Conservation (phyloP, 2,329 filamentous ascomycete species). For the Chrysoporthe puriensis region DNA sequence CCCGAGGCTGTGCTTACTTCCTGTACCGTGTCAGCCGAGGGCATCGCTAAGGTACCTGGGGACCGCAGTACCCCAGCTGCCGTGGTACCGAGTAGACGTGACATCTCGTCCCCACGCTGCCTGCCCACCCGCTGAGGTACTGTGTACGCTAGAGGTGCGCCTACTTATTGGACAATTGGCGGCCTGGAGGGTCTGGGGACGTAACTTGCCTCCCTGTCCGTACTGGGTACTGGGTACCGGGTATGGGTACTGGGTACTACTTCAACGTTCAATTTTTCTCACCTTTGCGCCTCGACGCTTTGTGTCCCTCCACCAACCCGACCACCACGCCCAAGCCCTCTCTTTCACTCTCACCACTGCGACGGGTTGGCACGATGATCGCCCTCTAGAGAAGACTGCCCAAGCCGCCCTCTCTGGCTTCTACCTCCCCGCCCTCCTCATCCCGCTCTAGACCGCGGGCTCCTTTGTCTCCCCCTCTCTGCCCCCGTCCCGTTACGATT, state of each 20-base stretch:
- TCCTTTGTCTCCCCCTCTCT: slow-evolving; percentile 13
- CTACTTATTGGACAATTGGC: neutral
- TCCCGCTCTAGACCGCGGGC: no score
- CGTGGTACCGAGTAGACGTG: neutral
- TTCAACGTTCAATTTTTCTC: slow-evolving; percentile 20
- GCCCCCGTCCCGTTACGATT: slow-evolving; percentile 11
- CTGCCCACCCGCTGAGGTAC: neutral
- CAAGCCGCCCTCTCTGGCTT: slow-evolving; percentile 16
- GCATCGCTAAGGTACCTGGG: neutral
- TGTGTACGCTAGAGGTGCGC: neutral
- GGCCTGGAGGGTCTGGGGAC: neutral
- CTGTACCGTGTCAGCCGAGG: no score
- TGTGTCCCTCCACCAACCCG: slow-evolving; percentile 1
- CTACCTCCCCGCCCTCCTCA: neutral
- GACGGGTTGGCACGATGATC: slow-evolving; percentile 25
- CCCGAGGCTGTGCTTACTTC: no score
- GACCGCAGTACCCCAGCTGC: no score
- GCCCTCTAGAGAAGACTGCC: slow-evolving; percentile 18
- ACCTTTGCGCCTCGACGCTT: slow-evolving; percentile 13
- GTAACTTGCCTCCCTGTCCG: no score
- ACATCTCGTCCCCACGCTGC: neutral
- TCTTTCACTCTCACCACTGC: neutral
- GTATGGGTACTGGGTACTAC: neutral
- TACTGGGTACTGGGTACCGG: no score
- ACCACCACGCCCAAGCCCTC: neutral